Percentiles rank a stretch among this genome's conserved stretches.
phyloP scores from a whole-genome alignment of 2,329 filamentous ascomycete genomes.

The Boeremia lycopersici region DNA sequence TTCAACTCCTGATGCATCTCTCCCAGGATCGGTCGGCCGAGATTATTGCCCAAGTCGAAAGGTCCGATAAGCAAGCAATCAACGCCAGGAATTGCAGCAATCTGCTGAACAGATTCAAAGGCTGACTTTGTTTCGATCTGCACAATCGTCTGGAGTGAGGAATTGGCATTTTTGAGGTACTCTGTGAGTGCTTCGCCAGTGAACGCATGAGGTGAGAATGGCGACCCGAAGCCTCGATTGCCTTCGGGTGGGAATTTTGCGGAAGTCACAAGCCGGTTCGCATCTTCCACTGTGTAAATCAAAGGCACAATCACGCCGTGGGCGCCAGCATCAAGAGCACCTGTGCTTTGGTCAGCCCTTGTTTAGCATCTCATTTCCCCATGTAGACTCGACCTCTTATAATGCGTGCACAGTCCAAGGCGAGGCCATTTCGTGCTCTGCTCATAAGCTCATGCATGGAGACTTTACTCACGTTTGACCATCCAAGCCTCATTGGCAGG shows the following conservation, averaged over 20 bases:
- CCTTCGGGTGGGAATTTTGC: conserved; percentile 63
- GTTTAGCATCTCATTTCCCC: neutral
- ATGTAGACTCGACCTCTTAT: neutral
- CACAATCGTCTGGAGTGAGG: conserved; percentile 57
- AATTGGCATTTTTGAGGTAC: conserved; percentile 62
- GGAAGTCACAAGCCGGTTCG: conserved; percentile 56
- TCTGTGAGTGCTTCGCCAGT: conserved; percentile 50
- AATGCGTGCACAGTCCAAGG: neutral
- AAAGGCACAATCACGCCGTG: conserved; percentile 64
- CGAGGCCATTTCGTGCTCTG: too few species aligned
- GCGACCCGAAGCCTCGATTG: conserved; percentile 62
- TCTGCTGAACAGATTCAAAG: conserved; percentile 51
- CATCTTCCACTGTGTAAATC: conserved; percentile 60
- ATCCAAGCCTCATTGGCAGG: conserved; percentile 65
- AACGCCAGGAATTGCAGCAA: conserved; percentile 59
- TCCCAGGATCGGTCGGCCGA: conserved; percentile 58
- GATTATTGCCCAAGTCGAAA: conserved; percentile 64
- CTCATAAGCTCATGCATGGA: neutral
- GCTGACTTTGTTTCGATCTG: conserved; percentile 55
- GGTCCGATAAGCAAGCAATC: conserved; percentile 62
- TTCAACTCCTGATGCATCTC: conserved; percentile 58
- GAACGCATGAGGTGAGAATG: conserved; percentile 58
- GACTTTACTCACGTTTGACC: conserved; percentile 59
- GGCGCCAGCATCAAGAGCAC: conserved; percentile 64
- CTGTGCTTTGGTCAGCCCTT: conserved; percentile 25